Conservation (phyloP, 1,139 yeast genomes). For the Casaregolazyma suthepensis region DNA sequence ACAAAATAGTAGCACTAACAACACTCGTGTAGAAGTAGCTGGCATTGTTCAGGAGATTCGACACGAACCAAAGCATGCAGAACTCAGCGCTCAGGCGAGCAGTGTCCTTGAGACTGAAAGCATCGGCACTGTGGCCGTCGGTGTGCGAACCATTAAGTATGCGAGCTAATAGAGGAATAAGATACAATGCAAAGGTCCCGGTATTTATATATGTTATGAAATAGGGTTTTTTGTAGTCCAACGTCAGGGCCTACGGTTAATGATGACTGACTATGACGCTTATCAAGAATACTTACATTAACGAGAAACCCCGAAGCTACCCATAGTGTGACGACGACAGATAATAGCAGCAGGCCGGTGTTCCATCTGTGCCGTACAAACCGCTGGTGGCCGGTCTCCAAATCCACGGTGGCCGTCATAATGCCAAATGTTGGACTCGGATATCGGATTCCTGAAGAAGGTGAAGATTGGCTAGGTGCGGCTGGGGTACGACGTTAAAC, state of each 20-base stretch:
- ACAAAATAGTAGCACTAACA: slow-evolving; percentile 85
- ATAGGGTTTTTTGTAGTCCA: slow-evolving; percentile 81
- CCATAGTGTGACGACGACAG: slow-evolving; percentile 79
- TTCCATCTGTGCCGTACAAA: slow-evolving; percentile 44
- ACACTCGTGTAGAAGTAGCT: slow-evolving; percentile 84
- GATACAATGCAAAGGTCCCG: slow-evolving; percentile 70
- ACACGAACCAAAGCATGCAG: slow-evolving; percentile 81
- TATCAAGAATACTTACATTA: slow-evolving; percentile 38
- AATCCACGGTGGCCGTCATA: neutral
- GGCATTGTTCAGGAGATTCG: slow-evolving; percentile 84
- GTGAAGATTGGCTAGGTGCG: neutral
- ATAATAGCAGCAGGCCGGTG: slow-evolving; percentile 64
- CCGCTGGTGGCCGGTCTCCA: neutral
- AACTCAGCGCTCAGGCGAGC: slow-evolving; percentile 66
- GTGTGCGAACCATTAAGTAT: slow-evolving; percentile 7
- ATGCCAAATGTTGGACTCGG: neutral
- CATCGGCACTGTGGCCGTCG: slow-evolving; percentile 5
- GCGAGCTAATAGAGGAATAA: slow-evolving; percentile 46
- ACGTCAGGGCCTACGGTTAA: slow-evolving; percentile 42
- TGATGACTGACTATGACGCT: neutral
- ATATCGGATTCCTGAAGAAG: neutral
- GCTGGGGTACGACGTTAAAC: neutral
- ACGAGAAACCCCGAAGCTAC: slow-evolving; percentile 79
- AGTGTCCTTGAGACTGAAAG: slow-evolving; percentile 31
- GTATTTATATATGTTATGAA: slow-evolving; percentile 89